Base-by-base conservation (phyloP, 1,284 basidiomycete genomes). In the Cutaneotrichosporon sp. region DNA sequence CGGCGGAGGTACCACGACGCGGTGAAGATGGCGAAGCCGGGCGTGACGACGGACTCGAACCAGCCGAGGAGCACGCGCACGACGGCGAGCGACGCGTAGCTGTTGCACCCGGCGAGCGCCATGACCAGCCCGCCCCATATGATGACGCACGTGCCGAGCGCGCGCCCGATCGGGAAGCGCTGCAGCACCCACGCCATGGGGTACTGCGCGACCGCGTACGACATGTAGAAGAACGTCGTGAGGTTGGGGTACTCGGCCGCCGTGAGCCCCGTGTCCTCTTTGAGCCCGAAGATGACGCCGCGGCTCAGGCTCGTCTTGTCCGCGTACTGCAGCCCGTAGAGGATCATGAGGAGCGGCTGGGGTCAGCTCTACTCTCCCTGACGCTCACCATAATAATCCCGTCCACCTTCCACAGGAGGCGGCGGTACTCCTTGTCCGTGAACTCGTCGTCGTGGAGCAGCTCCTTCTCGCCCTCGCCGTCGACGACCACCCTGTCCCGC, bases 31-130 rank as follows among this genome's bases (percentile, higher is more conserved):
- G 63, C 63, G 57, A 74, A 74, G n/a, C 68, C 69, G 18, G 72
- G 72, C 2, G 69, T 71, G 58, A 74, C 54, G 43, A 66, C 67
- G 0, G 49, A 56, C 55, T 74, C 72, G 33, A 72, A 68, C 63
- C 68, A 68, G 16, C 72, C 72, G 14, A 74, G 65, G 31, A 71
- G 29, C n/a, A 67, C 54, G 2, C 64, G 64, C 8, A 62, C 57
- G 9, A 20, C 54, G 0, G 64, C 54, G 9, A 74, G 62, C 45
- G 67, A 57, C 4, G 62, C 53, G 55, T 68, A 72, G 60, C 63
- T 70, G 64, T 72, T 65, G 56, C 67, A 65, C 3, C 62, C 72
- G 46, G 56, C 65, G 38, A 70, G 59, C 43, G 57, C 53, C 56
- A 67, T 53, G 57, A 72, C 68, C 52, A 67, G 58, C 6, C 61